Evolutionary conservation across 2,329 filamentous ascomycete species (phyloP).

Genomic region (Pseudogymnoascus destructans): DNA sequence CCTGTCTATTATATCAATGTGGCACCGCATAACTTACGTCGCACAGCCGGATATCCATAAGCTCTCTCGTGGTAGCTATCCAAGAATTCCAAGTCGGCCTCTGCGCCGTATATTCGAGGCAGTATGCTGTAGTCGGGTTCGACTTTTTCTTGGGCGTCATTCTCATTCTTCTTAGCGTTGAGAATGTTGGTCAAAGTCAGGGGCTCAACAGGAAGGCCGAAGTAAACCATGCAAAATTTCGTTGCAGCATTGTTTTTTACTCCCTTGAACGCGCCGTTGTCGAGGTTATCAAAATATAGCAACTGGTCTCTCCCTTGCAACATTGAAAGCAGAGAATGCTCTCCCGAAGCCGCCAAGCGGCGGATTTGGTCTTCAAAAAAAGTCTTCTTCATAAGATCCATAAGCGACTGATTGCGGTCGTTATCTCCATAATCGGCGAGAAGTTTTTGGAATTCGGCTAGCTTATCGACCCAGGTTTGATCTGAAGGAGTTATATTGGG

Average conservation of each 20-base stretch:
- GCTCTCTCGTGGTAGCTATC: constrained; percentile 22
- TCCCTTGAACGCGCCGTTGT: constrained; percentile 16
- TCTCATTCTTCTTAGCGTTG: constrained; percentile 11
- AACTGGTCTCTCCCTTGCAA: constrained; percentile 8
- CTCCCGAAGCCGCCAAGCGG: constrained; percentile 13
- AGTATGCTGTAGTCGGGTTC: constrained; percentile 11
- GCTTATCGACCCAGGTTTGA: constrained; percentile 11
- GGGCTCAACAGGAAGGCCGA: constrained; percentile 23
- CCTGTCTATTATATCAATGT: neutral
- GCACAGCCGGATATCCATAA: constrained; percentile 20
- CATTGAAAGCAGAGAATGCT: constrained; percentile 13
- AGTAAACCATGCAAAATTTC: constrained; percentile 24
- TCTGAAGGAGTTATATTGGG: constrained; percentile 16
- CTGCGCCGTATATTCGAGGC: constrained; percentile 18
- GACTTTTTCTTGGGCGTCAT: constrained; percentile 15
- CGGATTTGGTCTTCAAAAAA: neutral
- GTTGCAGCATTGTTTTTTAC: constrained; percentile 20
- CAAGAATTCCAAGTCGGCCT: constrained; percentile 23
- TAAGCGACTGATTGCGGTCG: neutral
- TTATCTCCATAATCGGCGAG: constrained; percentile 2
- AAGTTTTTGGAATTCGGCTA: constrained; percentile 7
- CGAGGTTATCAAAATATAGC: constrained; percentile 15
- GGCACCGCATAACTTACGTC: constrained; percentile 17
- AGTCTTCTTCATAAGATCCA: constrained; percentile 11
- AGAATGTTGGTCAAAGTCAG: constrained; percentile 21